These are phyloP conservation scores for Xylariaceae sp. DNA, from an alignment of 2,329 filamentous ascomycete genomes.

Conservation along the genomic window DNA sequence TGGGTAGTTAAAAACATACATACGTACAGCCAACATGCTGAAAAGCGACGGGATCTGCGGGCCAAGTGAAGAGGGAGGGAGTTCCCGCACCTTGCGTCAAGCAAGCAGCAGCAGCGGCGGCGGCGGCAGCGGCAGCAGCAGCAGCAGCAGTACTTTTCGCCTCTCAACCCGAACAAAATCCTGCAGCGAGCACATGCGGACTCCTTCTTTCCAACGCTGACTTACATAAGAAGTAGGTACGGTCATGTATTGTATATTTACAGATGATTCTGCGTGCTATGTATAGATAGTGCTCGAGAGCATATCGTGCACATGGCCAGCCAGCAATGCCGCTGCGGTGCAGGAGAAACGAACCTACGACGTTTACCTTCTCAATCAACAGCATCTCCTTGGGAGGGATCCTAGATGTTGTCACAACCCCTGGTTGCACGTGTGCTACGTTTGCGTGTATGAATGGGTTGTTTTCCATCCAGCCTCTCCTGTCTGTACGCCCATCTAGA, in stretches of 20 bases:
- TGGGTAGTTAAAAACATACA: neutral
- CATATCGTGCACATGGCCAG: no score
- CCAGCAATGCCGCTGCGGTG: neutral
- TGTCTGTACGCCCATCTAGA: neutral
- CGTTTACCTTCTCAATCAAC: neutral
- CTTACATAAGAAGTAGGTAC: neutral
- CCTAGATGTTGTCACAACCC: slow-evolving; percentile 1
- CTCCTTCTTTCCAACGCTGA: neutral
- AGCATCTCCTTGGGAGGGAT: slow-evolving; percentile 11
- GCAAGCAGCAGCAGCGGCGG: neutral
- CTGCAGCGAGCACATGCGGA: slow-evolving; percentile 6
- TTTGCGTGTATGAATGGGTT: slow-evolving; percentile 13
- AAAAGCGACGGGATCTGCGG: neutral
- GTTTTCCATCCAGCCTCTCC: neutral
- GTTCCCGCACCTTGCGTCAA: slow-evolving; percentile 13
- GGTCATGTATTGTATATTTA: no score
- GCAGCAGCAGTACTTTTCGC: neutral
- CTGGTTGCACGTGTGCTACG: slow-evolving; percentile 16
- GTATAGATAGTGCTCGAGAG: no score
- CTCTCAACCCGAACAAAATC: slow-evolving; percentile 12
- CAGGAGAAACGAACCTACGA: neutral
- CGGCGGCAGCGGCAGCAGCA: neutral
- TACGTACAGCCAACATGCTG: neutral
- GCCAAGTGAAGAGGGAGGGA: slow-evolving; percentile 14
- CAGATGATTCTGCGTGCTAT: no score